These are phyloP conservation scores for Lentinus brumalis DNA, from an alignment of 768 basidiomycete genomes.

Conservation along the genomic window DNA sequence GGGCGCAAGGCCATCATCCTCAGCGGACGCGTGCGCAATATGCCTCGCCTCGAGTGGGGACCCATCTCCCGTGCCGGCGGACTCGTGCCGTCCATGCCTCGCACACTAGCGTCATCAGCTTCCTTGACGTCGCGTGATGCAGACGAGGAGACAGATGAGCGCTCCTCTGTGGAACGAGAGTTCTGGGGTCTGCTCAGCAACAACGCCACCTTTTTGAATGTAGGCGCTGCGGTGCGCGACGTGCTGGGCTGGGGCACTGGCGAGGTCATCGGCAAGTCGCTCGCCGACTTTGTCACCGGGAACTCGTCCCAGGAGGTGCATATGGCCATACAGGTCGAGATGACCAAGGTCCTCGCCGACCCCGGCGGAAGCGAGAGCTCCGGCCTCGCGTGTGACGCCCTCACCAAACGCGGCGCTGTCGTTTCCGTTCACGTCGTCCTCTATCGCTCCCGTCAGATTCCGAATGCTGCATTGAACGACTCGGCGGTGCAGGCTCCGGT, in stretches of 20 bases:
- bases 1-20: slow-evolving; percentile 93
- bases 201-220: slow-evolving; percentile 51
- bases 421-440: slow-evolving; percentile 38
- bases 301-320: slow-evolving; percentile 19
- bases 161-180: slow-evolving; percentile 29
- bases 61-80: slow-evolving; percentile 56
- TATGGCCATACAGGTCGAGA: slow-evolving; percentile 23
- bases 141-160: slow-evolving; percentile 32
- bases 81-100: slow-evolving; percentile 26
- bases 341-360: slow-evolving; percentile 23
- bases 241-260: slow-evolving; percentile 64
- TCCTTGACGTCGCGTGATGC: neutral
- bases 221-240: slow-evolving; percentile 53
- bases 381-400: slow-evolving; percentile 38
- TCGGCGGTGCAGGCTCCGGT: slow-evolving; percentile 19
- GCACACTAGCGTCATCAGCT: slow-evolving; percentile 7
- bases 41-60: slow-evolving; percentile 65
- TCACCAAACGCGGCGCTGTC: slow-evolving; percentile 38
- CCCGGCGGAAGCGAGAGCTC: slow-evolving; percentile 12
- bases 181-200: slow-evolving; percentile 59
- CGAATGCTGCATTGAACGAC: neutral
- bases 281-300: slow-evolving; percentile 39
- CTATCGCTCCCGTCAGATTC: slow-evolving; percentile 36
- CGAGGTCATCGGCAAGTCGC: slow-evolving; percentile 53
- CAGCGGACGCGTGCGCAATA: slow-evolving; percentile 72